Evolutionary conservation across 192 early-diverging fungal species (phyloP).

Genomic region (Linnemannia hyalina): DNA sequence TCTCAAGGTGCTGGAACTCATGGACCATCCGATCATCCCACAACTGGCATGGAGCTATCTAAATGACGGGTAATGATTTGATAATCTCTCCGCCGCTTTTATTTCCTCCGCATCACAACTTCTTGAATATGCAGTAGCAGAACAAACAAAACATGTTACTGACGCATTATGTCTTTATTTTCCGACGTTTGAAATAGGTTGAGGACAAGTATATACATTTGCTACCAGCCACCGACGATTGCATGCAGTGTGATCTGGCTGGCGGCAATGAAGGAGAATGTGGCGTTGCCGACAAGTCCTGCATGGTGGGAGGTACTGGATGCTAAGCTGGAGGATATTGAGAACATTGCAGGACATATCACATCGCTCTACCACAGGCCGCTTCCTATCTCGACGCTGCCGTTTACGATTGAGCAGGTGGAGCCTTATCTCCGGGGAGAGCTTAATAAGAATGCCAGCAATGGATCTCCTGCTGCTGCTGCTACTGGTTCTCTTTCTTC

Average conservation of each 20-base stretch:
- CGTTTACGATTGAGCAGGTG: constrained; percentile 70
- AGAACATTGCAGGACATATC: constrained; percentile 72
- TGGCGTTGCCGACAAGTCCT: constrained; percentile 78
- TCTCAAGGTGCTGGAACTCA: constrained; percentile 83
- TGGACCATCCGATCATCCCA: constrained; percentile 79
- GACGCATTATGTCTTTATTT: not conserved
- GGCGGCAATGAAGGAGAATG: constrained; percentile 73
- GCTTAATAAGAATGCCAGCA: not conserved
- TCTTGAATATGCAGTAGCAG: not conserved
- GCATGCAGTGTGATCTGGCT: constrained; percentile 91
- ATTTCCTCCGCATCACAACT: not conserved
- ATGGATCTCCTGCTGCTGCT: not conserved
- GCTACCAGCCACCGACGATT: constrained; percentile 84
- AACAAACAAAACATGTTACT: not conserved
- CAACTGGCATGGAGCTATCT: constrained; percentile 95
- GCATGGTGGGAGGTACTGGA: constrained; percentile 94
- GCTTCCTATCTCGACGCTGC: constrained; percentile 63
- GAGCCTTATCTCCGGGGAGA: constrained; percentile 45
- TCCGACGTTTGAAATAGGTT: constrained; percentile 60
- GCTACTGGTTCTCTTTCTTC: not conserved
- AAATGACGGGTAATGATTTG: constrained; percentile 81
- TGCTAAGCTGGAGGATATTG: constrained; percentile 74
- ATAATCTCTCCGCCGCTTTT: not conserved
- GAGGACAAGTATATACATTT: constrained; percentile 79
- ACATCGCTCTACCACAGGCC: constrained; percentile 68